Evolutionary conservation across 1,139 yeast genomes (phyloP).

Genomic region (Pichia sp.): DNA sequence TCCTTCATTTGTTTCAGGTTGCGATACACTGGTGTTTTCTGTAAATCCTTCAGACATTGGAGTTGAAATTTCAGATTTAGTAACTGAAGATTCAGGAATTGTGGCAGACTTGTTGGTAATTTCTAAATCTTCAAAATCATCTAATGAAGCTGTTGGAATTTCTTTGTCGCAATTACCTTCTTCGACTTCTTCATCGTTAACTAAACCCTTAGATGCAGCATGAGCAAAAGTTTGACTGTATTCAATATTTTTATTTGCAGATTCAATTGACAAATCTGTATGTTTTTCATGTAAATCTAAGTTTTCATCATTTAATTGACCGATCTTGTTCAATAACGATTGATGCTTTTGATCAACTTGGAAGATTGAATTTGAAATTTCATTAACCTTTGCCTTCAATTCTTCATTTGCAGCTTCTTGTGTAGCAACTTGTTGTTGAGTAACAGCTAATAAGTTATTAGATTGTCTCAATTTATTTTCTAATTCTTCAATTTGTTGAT

Average conservation of each 20-base stretch:
- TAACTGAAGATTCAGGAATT: background rate
- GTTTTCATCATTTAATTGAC: slow-evolving; percentile 35
- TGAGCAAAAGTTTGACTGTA: slow-evolving; percentile 26
- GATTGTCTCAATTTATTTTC: slow-evolving; percentile 53
- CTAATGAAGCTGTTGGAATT: slow-evolving; percentile 30
- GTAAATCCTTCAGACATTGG: slow-evolving; percentile 5
- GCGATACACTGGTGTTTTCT: slow-evolving; percentile 2
- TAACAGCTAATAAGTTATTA: slow-evolving; percentile 56
- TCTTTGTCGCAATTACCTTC: slow-evolving; percentile 16
- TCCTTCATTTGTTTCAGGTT: background rate
- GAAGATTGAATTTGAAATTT: slow-evolving; percentile 35
- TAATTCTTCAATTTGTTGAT: slow-evolving; percentile 46
- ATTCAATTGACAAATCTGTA: slow-evolving; percentile 28
- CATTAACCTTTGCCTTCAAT: slow-evolving; percentile 44
- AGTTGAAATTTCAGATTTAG: background rate
- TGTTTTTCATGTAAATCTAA: slow-evolving; percentile 31
- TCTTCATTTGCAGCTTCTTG: slow-evolving; percentile 40
- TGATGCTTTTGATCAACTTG: slow-evolving; percentile 34
- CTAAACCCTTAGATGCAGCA: slow-evolving; percentile 26
- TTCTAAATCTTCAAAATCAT: slow-evolving; percentile 29
- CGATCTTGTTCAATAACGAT: slow-evolving; percentile 17
- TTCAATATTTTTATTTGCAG: slow-evolving; percentile 28
- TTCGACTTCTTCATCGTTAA: slow-evolving; percentile 18
- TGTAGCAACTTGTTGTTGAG: slow-evolving; percentile 62
- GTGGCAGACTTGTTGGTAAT: slow-evolving; percentile 11